These are phyloP conservation scores for Monosporascus sp. DNA, from an alignment of 2,329 filamentous ascomycete genomes.

Conservation along the genomic window DNA sequence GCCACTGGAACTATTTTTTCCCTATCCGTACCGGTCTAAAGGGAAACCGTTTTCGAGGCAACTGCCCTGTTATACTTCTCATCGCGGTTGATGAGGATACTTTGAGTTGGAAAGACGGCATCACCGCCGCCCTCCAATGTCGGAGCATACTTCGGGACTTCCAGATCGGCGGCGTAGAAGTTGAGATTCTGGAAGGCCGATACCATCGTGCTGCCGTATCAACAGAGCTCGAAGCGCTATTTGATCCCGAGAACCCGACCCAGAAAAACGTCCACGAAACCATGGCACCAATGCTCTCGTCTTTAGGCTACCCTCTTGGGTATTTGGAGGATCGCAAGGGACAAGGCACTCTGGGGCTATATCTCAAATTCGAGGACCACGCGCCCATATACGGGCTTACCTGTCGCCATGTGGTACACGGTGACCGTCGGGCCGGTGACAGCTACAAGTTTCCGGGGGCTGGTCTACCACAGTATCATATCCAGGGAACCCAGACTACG, in stretches of 20 bases:
- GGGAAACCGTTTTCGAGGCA: background rate
- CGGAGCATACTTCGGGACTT: constrained; percentile 1
- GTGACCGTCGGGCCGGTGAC: background rate
- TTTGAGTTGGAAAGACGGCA: constrained; percentile 3
- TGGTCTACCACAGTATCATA: background rate
- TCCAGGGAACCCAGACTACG: background rate
- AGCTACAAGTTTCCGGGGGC: background rate
- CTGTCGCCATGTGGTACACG: constrained; percentile 2
- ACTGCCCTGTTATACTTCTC: constrained; percentile 1
- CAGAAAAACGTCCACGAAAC: background rate
- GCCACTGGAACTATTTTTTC: constrained; percentile 2
- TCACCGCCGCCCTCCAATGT: constrained; percentile 3
- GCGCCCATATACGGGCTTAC: constrained; percentile 4
- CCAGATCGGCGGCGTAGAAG: constrained; percentile 1
- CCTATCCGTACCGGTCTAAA: constrained; percentile 2
- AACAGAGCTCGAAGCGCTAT: background rate
- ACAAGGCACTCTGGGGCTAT: constrained; percentile 1
- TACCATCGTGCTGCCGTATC: background rate
- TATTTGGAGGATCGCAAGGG: background rate
- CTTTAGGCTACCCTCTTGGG: background rate
- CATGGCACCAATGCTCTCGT: background rate
- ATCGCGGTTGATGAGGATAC: constrained; percentile 4
- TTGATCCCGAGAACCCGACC: background rate
- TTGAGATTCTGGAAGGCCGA: constrained; percentile 3
- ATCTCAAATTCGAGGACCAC: constrained; percentile 1